These are phyloP conservation scores for Cucumis sativus DNA, from an alignment of 306 rosid genomes.

Conservation along the genomic window DNA sequence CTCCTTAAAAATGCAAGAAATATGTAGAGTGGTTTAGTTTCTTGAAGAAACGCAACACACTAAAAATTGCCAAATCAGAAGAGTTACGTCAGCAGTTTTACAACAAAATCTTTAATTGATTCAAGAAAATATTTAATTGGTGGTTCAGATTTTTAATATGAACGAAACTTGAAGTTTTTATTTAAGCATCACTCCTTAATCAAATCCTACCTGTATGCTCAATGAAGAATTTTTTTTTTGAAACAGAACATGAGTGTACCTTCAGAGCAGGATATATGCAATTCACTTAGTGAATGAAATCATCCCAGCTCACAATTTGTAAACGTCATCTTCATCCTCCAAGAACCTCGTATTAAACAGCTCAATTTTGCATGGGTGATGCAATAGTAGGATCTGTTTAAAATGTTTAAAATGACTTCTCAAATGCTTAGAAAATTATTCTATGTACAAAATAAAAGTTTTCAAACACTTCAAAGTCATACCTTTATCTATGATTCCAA, in stretches of 20 bases:
- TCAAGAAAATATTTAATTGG: no score
- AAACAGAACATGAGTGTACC: not conserved
- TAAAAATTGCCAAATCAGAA: no score
- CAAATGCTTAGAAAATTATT: no score
- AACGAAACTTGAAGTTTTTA: no score
- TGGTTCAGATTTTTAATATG: no score
- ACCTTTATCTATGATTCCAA: not conserved
- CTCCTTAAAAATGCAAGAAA: no score
- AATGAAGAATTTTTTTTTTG: not conserved
- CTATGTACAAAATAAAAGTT: not conserved
- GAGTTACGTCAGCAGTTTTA: no score
- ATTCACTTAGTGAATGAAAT: no score
- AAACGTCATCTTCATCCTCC: not conserved
- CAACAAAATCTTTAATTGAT: no score
- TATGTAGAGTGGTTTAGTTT: no score
- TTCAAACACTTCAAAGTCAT: no score
- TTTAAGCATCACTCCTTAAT: not conserved
- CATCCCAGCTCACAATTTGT: not conserved
- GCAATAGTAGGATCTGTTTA: not conserved
- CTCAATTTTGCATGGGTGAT: not conserved
- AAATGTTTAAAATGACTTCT: not conserved
- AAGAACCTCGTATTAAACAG: not conserved
- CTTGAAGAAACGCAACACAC: no score
- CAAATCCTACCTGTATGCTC: not conserved
- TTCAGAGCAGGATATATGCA: not conserved